Evolutionary conservation across 2,329 filamentous ascomycete species (phyloP), one percentile per base, ranked within the genome.

Genomic region (Cercospora sp.): DNA sequence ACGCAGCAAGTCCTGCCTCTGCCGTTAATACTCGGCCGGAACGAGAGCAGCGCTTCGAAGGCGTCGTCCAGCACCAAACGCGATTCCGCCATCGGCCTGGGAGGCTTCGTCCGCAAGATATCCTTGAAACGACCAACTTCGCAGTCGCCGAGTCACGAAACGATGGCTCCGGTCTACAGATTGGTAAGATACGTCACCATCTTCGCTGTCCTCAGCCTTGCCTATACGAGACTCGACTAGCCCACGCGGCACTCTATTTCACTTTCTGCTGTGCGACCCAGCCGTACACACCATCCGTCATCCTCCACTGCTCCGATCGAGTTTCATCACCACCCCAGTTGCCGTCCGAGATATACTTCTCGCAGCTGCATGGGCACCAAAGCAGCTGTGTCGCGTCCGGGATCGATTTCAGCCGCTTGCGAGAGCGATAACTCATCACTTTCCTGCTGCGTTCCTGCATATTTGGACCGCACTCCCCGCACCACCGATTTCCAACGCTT

Each of bases 151-250:
- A 68, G 70, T 42, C 63, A 65, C 30, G 64, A 60, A 65, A 59
- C 51, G 28, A 73, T 73, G 72, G 69, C 73, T 30, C 71, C 72
- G 9, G 69, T 73, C 20, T 74, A 74, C 64, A 64, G 72, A 62
- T 65, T 74, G 69, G 73, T 74, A 71, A 59, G 73, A 72, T 45
- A 48, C 42, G 23, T 31, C 23, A 30, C 53, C 23, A 58, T 31
- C 5, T 12, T 26, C 13, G 20, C 26, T 48, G 58, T 42, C 59
- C 60, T 51, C 26, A 57, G 26, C 45, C 45, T 26, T 51, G 45
- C 45, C 45, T 51, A 51, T 13, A 51, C 45, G 45, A 23, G 45
- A 26, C 36, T 42, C 18, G 18, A 51, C 28, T 20, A n/a, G 26
- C 40, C 16, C 40, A 10, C 5, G 36, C 60, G 12, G 26, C 45